Conservation (phyloP, 257 asterid genomes). For the Nicotiana otophora region DNA sequence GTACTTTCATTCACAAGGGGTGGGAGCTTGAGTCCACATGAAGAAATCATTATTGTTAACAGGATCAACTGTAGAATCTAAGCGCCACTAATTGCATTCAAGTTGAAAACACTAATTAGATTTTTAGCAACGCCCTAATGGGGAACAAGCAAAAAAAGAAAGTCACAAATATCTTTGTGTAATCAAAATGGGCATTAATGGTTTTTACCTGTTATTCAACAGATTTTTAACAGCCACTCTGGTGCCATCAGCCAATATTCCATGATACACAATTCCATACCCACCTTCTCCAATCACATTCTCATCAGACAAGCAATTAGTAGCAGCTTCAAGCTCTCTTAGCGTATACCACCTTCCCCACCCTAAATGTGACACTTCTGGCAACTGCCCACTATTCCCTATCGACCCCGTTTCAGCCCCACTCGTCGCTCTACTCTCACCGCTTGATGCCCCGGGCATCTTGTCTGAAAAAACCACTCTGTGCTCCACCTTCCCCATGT, state of each 20-base stretch:
- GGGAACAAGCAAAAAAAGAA: background rate
- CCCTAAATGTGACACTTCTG: conserved; percentile 95
- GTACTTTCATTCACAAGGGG: background rate
- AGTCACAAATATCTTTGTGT: background rate
- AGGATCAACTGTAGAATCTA: background rate
- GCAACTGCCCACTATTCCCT: conserved; percentile 79
- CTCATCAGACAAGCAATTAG: conserved; percentile 79
- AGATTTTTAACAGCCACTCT: conserved; percentile 81
- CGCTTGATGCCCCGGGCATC: conserved; percentile 67
- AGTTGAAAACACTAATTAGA: background rate
- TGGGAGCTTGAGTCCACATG: background rate
- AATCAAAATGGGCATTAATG: background rate
- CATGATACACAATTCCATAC: conserved; percentile 85
- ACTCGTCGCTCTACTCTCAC: conserved; percentile 87
- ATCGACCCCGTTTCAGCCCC: conserved; percentile 72
- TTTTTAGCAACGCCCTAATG: background rate
- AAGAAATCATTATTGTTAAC: background rate
- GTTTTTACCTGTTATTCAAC: conserved; percentile 67
- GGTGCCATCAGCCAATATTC: conserved; percentile 67
- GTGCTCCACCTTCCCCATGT: conserved; percentile 94
- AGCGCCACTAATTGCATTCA: background rate
- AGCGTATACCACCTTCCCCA: conserved; percentile 99
- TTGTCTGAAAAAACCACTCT: conserved; percentile 86
- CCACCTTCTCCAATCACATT: conserved; percentile 98
- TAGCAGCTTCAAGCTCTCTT: conserved; percentile 97